Evolutionary conservation across 495 filamentous ascomycete genomes (phyloP).

Genomic region (Penicillium salamii): DNA sequence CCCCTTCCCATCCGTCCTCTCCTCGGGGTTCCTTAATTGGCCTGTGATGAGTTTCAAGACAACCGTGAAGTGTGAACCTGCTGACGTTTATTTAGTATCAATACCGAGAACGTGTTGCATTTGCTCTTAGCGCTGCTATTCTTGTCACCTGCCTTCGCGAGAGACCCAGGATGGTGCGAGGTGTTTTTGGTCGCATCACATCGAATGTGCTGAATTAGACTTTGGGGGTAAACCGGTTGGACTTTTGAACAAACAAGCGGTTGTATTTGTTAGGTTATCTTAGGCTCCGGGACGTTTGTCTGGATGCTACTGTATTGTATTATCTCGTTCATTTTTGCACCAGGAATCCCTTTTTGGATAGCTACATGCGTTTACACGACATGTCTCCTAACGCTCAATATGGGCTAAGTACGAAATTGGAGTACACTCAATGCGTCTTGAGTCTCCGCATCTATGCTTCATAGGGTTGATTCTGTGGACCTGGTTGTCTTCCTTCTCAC

Average conservation of each 20-base stretch:
- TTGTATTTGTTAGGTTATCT: constrained; percentile 12
- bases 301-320: not conserved
- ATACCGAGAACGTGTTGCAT: constrained; percentile 73
- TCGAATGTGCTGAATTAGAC: constrained; percentile 48
- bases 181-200: constrained; percentile 68
- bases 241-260: not conserved
- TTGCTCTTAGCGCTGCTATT: constrained; percentile 71
- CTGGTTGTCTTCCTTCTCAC: too few relatives aligned
- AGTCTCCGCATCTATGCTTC: too few relatives aligned
- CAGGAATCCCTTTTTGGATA: too few relatives aligned
- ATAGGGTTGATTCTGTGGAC: too few relatives aligned
- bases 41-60: constrained; percentile 6
- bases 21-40: not conserved
- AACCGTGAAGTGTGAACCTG: constrained; percentile 22
- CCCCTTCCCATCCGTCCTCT: constrained; percentile 3
- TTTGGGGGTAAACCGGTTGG: not conserved
- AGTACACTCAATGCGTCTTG: too few relatives aligned
- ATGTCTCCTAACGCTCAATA: too few relatives aligned
- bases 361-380: too few relatives aligned
- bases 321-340: not conserved
- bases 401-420: too few relatives aligned
- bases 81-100: constrained; percentile 50
- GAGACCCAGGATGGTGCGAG: constrained; percentile 62
- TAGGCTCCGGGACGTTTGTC: not conserved
- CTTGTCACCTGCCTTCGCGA: constrained; percentile 71